Evolutionary conservation across 2,329 filamentous ascomycete genomes (phyloP), one percentile per base, ranked within the genome.

Genomic region (Stemphylium beticola): DNA sequence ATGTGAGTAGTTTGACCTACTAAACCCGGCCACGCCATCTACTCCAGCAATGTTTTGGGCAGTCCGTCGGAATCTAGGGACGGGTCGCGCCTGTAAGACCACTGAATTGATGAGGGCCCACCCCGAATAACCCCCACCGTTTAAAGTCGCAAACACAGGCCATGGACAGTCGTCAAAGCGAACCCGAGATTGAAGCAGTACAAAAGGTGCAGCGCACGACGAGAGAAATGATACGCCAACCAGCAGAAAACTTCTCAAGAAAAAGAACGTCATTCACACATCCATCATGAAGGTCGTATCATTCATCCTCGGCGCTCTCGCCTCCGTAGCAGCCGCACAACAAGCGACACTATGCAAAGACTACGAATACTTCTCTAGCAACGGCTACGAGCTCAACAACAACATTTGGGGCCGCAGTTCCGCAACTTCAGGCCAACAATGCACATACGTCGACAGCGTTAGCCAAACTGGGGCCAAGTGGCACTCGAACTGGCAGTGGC

Each of bases 351-450:
- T 67, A 18, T 68, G 63, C 56, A 36, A 43, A 4, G 60, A 67
- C 39, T 67, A 63, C 44, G 51, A 48, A 17, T 65, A 65, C 54
- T 62, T 55, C 24, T 45, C 59, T 2, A 53, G 60, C 50, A 65
- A 62, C 40, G 62, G 65, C 14, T 68, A 67, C 38, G 53, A 65
- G 38, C 55, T 67, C 33, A 58, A 62, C 57, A 68, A 67, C 62
- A 67, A 69, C 57, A 54, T 61, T 39, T 68, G 64, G 65, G 65
- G 64, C 42, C 54, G 55, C 46, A 49, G 53, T 22, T 44, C 54
- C n/a, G 60, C 60, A 4, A 61, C 43, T 10, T 50, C 57, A 33
- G 47, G 57, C 7, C 53, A 38, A 4, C 64, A 67, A 36, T 68
- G 66, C 53, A 66, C 62, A 17, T 64, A 61, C 17, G 57, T 62